Conservation (phyloP, 2,329 filamentous ascomycete species). For the Colletotrichum liriopes region DNA sequence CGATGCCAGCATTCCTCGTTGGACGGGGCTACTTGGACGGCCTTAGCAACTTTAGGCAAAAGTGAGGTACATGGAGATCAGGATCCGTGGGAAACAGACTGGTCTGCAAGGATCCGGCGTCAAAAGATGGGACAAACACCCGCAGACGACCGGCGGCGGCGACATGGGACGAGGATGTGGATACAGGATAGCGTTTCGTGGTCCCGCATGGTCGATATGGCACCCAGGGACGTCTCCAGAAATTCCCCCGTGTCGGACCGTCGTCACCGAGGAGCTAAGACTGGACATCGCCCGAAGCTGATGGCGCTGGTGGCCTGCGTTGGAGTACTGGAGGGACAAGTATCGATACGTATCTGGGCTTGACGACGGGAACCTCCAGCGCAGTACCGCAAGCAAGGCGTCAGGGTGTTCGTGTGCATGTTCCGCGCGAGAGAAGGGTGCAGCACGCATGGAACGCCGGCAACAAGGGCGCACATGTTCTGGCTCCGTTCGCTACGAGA, state of each 20-base stretch:
- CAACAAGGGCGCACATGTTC: constrained; percentile 4
- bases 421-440: neutral
- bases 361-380: neutral
- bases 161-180: constrained; percentile 11
- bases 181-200: constrained; percentile 43
- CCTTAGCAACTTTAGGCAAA: constrained; percentile 33
- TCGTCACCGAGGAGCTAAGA: constrained; percentile 63
- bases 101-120: neutral
- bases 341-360: constrained; percentile 1
- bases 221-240: constrained; percentile 47
- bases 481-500: neutral
- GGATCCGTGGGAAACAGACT: neutral
- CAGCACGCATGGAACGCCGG: neutral
- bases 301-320: neutral
- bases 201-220: constrained; percentile 41
- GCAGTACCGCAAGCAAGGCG: neutral
- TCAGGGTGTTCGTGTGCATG: neutral
- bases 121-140: constrained; percentile 37
- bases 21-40: constrained; percentile 13
- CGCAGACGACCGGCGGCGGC: constrained; percentile 3
- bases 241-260: constrained; percentile 66
- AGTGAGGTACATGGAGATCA: constrained; percentile 14
- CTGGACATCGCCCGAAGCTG: constrained; percentile 49
- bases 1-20: constrained; percentile 11
- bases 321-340: neutral